Percentiles rank a stretch among this genome's conserved stretches.
Conservation (phyloP, 345 rosid species). For the Eucalyptus tenuipes region DNA sequence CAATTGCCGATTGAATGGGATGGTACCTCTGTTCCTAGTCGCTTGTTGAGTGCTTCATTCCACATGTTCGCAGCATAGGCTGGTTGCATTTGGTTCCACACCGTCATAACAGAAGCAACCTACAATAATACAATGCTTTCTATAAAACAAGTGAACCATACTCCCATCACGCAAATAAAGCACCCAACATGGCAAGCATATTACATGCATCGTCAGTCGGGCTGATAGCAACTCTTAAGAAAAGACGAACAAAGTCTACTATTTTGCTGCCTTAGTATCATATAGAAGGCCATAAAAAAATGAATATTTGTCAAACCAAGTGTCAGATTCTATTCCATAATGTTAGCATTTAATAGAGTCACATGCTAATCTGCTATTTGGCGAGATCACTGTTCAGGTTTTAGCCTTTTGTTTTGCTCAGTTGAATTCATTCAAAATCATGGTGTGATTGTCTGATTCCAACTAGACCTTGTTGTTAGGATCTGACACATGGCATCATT, state of each 20-base stretch:
- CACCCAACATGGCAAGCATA: background rate
- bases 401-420: background rate
- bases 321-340: background rate
- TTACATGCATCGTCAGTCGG: background rate
- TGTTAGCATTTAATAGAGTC: background rate
- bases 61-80: conserved; percentile 87
- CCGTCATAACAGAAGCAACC: conserved; percentile 97
- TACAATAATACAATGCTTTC: conserved; percentile 7
- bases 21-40: conserved; percentile 82
- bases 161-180: background rate
- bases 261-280: background rate
- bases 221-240: background rate
- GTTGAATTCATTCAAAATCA: background rate
- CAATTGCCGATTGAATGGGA: background rate
- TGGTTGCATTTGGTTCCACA: conserved; percentile 90
- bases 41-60: conserved; percentile 92
- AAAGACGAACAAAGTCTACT: background rate
- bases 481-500: background rate
- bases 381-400: background rate
- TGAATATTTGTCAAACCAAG: background rate
- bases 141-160: background rate
- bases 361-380: background rate
- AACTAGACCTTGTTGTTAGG: background rate
- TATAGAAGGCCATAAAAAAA: background rate
- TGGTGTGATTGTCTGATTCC: background rate